Base-by-base conservation (phyloP, 192 early-diverging fungal genomes). In the Spinellus fusiger region DNA sequence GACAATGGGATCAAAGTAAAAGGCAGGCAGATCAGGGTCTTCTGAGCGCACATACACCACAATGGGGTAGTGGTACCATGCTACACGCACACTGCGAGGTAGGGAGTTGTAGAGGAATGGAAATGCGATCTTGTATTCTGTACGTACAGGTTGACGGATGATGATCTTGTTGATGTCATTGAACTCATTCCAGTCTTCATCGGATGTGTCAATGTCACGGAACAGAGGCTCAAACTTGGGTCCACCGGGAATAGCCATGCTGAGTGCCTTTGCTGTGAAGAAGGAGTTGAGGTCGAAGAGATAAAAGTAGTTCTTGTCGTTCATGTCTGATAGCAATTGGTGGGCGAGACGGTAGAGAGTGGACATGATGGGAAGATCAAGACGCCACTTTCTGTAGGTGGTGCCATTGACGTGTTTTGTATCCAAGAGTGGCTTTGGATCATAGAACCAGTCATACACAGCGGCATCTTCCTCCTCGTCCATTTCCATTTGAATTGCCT, bases 121-220 rank as follows among this genome's bases (percentile, higher is more conserved):
- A 75, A 96, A 99, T 2, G 97, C 97, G 38, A 99, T 90, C 70
- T 95, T 95, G 83, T 99, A 98, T 78, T 99, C 97, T 40, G 97
- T 96, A 49, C 97, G 88, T 58, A 99, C 90, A 22, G 94, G 95
- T 70, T 99, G 95, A 46, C 97, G 89, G 58, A 99, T 96, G 59
- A 99, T 99, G 62, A 99, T 94, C 77, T 99, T 99, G 89, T 95
- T 93, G 81, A 99, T 98, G 69, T 99, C 97, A 78, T 99, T 99
- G 77, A 99, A 99, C 73, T 99, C 97, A 75, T 98, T 99, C 97
- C 97, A 99, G 78, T 99, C 97, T 71, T 99, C 95, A 73, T 99
- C 97, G 0, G 86, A 89, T 1, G 93, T 84, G 66, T 99, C 93
- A 64, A 93, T 84, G 74, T 99, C 97, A n/a, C 91, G 86, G 74